Evolutionary conservation across 2,329 filamentous ascomycete genomes (phyloP).

Genomic region (Stachybotrys chartarum): DNA sequence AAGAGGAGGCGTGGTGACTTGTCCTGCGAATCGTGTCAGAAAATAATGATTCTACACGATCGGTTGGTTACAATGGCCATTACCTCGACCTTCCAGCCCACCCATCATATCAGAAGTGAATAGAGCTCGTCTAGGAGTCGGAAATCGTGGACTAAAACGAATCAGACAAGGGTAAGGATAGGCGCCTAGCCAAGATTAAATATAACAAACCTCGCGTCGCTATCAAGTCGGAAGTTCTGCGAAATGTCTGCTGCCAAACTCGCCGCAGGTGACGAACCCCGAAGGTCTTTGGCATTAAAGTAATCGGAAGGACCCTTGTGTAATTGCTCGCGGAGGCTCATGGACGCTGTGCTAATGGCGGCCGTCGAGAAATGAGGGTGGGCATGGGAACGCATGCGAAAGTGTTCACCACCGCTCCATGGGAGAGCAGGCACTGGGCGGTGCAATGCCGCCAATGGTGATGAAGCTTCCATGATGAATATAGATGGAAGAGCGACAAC

Average conservation of each 20-base stretch:
- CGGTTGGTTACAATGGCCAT: constrained; percentile 3
- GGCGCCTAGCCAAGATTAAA: neutral
- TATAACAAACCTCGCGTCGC: constrained; percentile 62
- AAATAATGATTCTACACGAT: neutral
- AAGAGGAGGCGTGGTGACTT: constrained; percentile 76
- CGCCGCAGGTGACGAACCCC: constrained; percentile 82
- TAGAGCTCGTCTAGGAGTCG: constrained; percentile 32
- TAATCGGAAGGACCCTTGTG: constrained; percentile 61
- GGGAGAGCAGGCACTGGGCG: constrained; percentile 52
- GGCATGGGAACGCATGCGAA: constrained; percentile 41
- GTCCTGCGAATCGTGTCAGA: constrained; percentile 40
- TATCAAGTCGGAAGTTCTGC: constrained; percentile 94
- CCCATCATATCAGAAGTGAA: constrained; percentile 31
- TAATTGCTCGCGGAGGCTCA: constrained; percentile 74
- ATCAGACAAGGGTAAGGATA: constrained; percentile 9
- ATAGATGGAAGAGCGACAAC: constrained; percentile 7
- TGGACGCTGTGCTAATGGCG: constrained; percentile 53
- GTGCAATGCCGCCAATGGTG: constrained; percentile 89
- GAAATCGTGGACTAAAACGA: constrained; percentile 28
- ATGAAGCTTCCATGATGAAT: constrained; percentile 77
- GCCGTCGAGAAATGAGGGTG: constrained; percentile 42
- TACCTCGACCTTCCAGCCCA: constrained; percentile 27
- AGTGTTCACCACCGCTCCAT: constrained; percentile 53
- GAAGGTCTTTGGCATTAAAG: constrained; percentile 70
- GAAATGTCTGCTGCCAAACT: constrained; percentile 91